phyloP scores from a whole-genome alignment of 164 flowering plant genomes.

The Vitis vinifera region DNA sequence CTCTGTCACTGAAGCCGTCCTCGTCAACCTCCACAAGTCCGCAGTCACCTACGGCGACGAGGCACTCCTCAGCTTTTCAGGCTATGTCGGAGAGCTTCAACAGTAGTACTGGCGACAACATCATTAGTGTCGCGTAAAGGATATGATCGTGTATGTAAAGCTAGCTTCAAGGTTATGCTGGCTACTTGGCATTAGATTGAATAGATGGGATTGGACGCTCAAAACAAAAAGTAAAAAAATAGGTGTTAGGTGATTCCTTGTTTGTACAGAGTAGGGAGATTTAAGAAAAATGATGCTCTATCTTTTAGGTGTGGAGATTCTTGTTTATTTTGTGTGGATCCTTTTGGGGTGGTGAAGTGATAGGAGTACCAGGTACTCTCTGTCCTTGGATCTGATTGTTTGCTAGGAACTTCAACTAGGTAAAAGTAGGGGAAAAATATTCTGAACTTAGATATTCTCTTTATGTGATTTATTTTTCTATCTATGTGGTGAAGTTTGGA shows the following conservation, averaged over 20 bases:
- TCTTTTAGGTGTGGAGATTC: slow-evolving; percentile 20
- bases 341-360: slow-evolving; percentile 4
- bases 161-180: neutral
- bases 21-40: slow-evolving; percentile 28
- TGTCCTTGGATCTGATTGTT: neutral
- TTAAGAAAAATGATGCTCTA: slow-evolving; percentile 10
- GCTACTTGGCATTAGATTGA: no score
- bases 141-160: neutral
- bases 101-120: slow-evolving; percentile 47
- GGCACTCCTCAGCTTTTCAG: slow-evolving; percentile 44
- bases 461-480: no score
- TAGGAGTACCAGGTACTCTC: slow-evolving; percentile 7
- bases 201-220: no score
- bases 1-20: slow-evolving; percentile 45
- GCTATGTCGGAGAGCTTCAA: slow-evolving; percentile 34
- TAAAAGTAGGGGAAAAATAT: neutral
- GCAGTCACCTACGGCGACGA: slow-evolving; percentile 22
- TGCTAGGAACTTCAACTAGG: neutral
- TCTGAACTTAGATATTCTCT: neutral
- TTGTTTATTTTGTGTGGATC: slow-evolving; percentile 13
- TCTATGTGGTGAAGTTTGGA: no score
- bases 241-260: slow-evolving; percentile 28
- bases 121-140: slow-evolving; percentile 65
- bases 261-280: slow-evolving; percentile 21
- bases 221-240: neutral